These are phyloP conservation scores for Penicillium rolfsii DNA, from an alignment of 2,329 filamentous ascomycete genomes.

Conservation along the genomic window DNA sequence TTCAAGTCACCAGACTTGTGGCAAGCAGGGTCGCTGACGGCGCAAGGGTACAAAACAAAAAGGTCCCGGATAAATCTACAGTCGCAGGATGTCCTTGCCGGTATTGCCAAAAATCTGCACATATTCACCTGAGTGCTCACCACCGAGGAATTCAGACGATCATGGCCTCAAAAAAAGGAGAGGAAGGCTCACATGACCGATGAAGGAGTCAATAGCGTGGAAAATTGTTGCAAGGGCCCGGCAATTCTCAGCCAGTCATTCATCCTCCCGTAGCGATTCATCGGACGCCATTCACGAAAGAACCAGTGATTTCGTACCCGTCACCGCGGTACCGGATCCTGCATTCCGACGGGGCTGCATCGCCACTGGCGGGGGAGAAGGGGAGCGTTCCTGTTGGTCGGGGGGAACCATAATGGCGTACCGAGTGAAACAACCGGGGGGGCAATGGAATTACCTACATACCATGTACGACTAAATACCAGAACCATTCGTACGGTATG, in stretches of 20 bases:
- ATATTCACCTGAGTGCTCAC: background rate
- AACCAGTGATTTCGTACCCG: constrained; percentile 33
- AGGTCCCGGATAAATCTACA: background rate
- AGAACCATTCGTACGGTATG: background rate
- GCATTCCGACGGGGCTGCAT: constrained; percentile 36
- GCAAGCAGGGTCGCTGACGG: background rate
- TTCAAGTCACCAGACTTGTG: background rate
- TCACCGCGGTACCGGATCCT: constrained; percentile 43
- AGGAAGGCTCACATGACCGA: constrained; percentile 28
- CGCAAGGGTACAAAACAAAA: background rate
- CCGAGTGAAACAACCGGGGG: constrained; percentile 17
- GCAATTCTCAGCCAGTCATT: constrained; percentile 1
- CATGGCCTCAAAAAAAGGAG: constrained; percentile 1
- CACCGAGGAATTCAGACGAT: background rate
- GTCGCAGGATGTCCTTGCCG: background rate
- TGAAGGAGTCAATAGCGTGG: constrained; percentile 26
- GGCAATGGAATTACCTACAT: background rate
- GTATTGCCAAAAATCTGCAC: background rate
- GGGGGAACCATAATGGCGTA: constrained; percentile 6
- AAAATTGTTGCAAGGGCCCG: constrained; percentile 24
- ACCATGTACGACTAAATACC: background rate
- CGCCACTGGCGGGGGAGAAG: constrained; percentile 23
- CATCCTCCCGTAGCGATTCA: background rate
- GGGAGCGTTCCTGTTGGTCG: constrained; percentile 28
- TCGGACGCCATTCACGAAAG: background rate